Evolutionary conservation across 1,284 basidiomycete species (phyloP).

Genomic region (Flammula alnicola): DNA sequence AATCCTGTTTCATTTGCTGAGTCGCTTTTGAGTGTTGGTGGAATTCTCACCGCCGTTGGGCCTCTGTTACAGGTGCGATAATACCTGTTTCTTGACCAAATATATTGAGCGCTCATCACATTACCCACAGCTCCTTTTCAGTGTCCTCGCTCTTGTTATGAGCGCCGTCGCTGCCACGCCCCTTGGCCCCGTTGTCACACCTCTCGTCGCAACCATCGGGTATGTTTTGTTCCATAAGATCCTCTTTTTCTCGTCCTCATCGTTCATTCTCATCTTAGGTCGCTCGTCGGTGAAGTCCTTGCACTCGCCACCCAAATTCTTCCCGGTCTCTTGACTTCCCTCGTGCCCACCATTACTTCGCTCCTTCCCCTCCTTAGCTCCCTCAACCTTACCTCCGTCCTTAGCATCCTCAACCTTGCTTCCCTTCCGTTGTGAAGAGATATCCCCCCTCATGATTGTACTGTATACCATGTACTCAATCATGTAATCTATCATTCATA

Average conservation of each 20-base stretch:
- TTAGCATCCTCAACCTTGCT: background rate
- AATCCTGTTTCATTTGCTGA: background rate
- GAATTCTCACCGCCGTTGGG: background rate
- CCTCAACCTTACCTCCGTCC: background rate
- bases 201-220: background rate
- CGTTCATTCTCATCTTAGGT: background rate
- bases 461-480: too few species aligned
- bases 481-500: too few species aligned
- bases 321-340: background rate
- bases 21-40: background rate
- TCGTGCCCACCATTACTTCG: background rate
- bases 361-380: background rate
- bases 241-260: background rate
- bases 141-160: background rate
- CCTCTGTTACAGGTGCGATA: conserved; percentile 2
- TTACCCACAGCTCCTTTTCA: background rate
- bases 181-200: background rate
- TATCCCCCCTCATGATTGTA: too few species aligned
- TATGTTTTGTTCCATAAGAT: background rate
- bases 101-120: too few species aligned
- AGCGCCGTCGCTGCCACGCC: too few species aligned
- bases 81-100: too few species aligned
- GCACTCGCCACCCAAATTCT: background rate
- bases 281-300: conserved; percentile 1
- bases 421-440: too few species aligned